Evolutionary conservation across 2,329 filamentous ascomycete genomes (phyloP).

Genomic region (Ophiostoma sp.): DNA sequence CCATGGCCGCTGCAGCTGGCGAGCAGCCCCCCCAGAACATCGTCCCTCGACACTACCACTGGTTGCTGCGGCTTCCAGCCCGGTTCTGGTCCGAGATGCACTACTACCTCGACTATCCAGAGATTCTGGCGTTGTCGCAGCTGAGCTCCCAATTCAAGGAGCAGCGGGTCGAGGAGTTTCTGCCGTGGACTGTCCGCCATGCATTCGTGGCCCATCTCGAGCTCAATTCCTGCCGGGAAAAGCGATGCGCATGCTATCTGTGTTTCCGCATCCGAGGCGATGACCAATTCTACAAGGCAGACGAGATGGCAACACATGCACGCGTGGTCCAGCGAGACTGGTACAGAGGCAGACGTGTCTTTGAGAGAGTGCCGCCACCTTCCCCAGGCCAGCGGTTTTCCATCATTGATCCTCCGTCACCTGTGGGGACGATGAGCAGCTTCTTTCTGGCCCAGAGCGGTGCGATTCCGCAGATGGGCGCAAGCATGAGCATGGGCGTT

Average conservation of each 20-base stretch:
- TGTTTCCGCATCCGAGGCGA: constrained; percentile 26
- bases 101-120: constrained; percentile 25
- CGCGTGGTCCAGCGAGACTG: constrained; percentile 23
- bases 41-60: constrained; percentile 19
- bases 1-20: constrained; percentile 18
- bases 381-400: background rate
- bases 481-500: background rate
- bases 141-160: constrained; percentile 23
- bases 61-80: constrained; percentile 24
- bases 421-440: background rate
- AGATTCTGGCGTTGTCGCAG: constrained; percentile 22
- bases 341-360: constrained; percentile 23
- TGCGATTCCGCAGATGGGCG: background rate
- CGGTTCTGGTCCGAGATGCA: constrained; percentile 26
- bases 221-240: no score
- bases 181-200: constrained; percentile 22
- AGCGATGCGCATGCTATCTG: constrained; percentile 24
- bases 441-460: background rate
- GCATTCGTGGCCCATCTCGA: constrained; percentile 18
- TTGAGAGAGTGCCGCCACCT: constrained; percentile 17
- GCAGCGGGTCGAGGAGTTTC: constrained; percentile 21
- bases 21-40: background rate
- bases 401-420: constrained; percentile 17
- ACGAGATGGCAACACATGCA: constrained; percentile 14
- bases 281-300: constrained; percentile 19